Conservation (phyloP, 805 yeast genomes). For the Zygoascus biomembranicola region DNA sequence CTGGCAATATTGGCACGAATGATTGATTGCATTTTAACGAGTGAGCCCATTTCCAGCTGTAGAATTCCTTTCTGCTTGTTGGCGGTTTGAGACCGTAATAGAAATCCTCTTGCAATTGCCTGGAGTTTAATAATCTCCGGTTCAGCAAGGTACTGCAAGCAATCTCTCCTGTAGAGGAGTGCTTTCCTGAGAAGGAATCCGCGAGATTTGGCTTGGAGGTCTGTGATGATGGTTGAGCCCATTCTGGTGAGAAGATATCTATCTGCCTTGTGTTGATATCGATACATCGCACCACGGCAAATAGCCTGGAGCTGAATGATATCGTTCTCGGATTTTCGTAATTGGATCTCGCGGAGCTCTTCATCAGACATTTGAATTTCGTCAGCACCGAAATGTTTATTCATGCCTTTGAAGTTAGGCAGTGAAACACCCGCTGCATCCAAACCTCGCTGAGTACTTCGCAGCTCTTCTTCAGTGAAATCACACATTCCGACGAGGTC, state of each 20-base stretch:
- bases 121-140: constrained; percentile 19
- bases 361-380: constrained; percentile 21
- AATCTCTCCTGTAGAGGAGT: constrained; percentile 11
- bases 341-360: constrained; percentile 24
- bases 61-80: constrained; percentile 8
- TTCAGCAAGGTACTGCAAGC: constrained; percentile 14
- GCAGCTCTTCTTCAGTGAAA: constrained; percentile 62
- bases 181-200: constrained; percentile 30
- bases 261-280: constrained; percentile 58
- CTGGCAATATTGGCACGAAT: constrained; percentile 26
- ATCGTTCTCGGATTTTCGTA: constrained; percentile 24
- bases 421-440: constrained; percentile 57
- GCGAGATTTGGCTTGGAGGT: constrained; percentile 48
- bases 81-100: background rate
- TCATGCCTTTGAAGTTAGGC: constrained; percentile 66
- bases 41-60: constrained; percentile 19
- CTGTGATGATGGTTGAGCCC: constrained; percentile 20
- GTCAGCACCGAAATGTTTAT: constrained; percentile 33
- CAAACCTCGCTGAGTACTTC: constrained; percentile 52
- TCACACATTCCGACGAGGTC: constrained; percentile 53
- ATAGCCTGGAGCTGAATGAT: constrained; percentile 55
- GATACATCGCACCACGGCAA: constrained; percentile 57
- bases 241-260: constrained; percentile 43
- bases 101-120: constrained; percentile 22
- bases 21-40: constrained; percentile 45